Base-by-base conservation (phyloP, 2,329 filamentous ascomycete species). In the Colletotrichum sp. region DNA sequence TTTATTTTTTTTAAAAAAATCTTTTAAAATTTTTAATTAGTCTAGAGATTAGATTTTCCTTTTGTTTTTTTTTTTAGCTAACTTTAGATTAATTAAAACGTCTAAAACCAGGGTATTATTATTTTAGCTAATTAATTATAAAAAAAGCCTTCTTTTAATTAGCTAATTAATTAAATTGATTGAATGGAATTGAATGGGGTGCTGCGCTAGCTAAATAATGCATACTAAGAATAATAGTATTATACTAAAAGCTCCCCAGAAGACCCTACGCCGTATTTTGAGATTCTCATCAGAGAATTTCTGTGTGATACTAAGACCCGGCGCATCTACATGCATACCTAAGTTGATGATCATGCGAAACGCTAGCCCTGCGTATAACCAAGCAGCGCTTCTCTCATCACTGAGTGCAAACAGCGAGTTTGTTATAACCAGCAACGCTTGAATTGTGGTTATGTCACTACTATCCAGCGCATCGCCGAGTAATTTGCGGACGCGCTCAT, bases 361-460 rank as follows among this genome's bases (percentile, higher is more conserved):
- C 0, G 90, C 90, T 77, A 90, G 86, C 2, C 90, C 90, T 68
- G 88, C 86, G 75, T 92, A 92, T 6, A 91, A 78, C 91, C 91
- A 93, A 3, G 90, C 88, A 8, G 86, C 85, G 73, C 88, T 90
- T 34, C 86, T 82, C 77, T 90, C 86, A 66, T 88, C 87, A n/a
- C 87, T 85, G 3, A 87, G 81, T 0, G 89, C 85, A 76, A 91
- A 90, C 0, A 91, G 79, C 0, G 88, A 87, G 60, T 86, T 88
- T 0, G 86, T 86, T 85, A 91, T 88, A 1, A 90, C 82, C 0
- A 91, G 81, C 32, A 91, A 78, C 0, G 88, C 90, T 77, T 90
- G 88, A 3, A 91, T 89, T 0, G 90, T 91, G 0, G 89, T 90
- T 12, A 91, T 87, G 5, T 87, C 85, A 70, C 88, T 90, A 11